Base-by-base conservation (phyloP, 2,329 filamentous ascomycete species). In the Cladosporium oxysporum region DNA sequence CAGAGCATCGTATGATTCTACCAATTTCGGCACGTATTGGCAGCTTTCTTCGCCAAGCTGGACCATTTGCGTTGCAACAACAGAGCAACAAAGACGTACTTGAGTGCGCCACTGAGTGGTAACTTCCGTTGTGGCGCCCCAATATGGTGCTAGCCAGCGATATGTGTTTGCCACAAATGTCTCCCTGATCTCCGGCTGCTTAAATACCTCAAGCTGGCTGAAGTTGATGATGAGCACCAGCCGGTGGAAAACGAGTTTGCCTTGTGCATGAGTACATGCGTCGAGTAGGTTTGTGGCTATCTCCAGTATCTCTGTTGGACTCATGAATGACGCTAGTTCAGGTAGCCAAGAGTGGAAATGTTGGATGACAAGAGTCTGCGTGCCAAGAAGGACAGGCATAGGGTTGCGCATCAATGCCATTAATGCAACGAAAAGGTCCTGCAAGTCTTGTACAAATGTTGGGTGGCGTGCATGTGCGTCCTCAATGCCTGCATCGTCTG, bases 291-390 rank as follows among this genome's bases (percentile, higher is more conserved):
- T 92, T 68, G 96, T 91, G 49, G 93, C 92, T 69, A 97, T 90
- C 73, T 96, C 90, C 62, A 97, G 82, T 55, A 97, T 94, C 76
- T 98, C 94, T 72, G 93, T 90, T 0, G 90, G 88, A 4, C 85
- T 87, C 74, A 98, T 84, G 44, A 95, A 83, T 1, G 89, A 88
- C 0, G 87, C 84, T 11, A 99, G 86, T 75, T 98, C 94, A 0
- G 95, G 94, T n/a, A 99, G 82, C 95, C 95, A 99, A 0, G 91
- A 91, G 75, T 98, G 94, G 76, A 98, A 96, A 76, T 98, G 92
- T 78, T 99, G 95, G 14, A 98, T 93, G 2, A 96, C 89, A 59
- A 99, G 82, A 0, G 95, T 98, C 79, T 99, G 96, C 69, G 91
- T 98, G 37, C 95, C 95, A 16, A 98, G 91, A 28, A 98, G 82